Evolutionary conservation across 2,329 filamentous ascomycete genomes (phyloP).

Genomic region (Lachnellula suecica): DNA sequence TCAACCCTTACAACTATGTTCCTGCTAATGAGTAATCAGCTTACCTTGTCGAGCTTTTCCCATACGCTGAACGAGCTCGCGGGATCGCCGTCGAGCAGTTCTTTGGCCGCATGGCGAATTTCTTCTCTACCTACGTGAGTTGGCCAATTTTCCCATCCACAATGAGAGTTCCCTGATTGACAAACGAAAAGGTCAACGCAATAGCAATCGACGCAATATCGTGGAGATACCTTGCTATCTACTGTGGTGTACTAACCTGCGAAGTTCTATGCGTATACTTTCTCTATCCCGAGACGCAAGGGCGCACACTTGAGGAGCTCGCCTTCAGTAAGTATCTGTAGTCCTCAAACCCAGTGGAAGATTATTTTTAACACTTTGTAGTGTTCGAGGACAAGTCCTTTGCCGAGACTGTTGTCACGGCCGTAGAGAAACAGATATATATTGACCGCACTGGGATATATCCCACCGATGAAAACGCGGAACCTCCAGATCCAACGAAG

Average conservation of each 20-base stretch:
- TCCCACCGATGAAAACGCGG: background rate
- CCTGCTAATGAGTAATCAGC: slow-evolving; percentile 29
- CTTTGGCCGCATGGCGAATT: slow-evolving; percentile 40
- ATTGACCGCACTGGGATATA: slow-evolving; percentile 4
- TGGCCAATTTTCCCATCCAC: background rate
- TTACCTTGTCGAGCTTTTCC: slow-evolving; percentile 58
- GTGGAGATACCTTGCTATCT: slow-evolving; percentile 45
- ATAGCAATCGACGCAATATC: slow-evolving; percentile 40
- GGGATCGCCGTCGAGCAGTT: slow-evolving; percentile 47
- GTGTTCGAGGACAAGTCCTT: slow-evolving; percentile 39
- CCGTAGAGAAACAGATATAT: slow-evolving; percentile 37
- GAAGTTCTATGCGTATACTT: slow-evolving; percentile 44
- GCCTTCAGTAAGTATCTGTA: slow-evolving; percentile 41
- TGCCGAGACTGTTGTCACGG: slow-evolving; percentile 32
- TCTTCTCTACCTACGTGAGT: slow-evolving; percentile 44
- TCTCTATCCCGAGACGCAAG: slow-evolving; percentile 44
- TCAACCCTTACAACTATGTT: background rate
- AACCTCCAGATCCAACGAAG: background rate
- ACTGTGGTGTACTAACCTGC: slow-evolving; percentile 42
- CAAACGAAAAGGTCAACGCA: slow-evolving; percentile 40
- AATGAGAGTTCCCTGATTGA: background rate
- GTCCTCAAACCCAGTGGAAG: slow-evolving; percentile 35
- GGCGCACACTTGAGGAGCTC: slow-evolving; percentile 44
- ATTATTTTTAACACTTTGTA: slow-evolving; percentile 37
- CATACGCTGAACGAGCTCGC: slow-evolving; percentile 54